Percentiles rank a stretch among this genome's conserved stretches.
Conservation (phyloP, 495 filamentous ascomycete species). For the Talaromyces trachyspermus region DNA sequence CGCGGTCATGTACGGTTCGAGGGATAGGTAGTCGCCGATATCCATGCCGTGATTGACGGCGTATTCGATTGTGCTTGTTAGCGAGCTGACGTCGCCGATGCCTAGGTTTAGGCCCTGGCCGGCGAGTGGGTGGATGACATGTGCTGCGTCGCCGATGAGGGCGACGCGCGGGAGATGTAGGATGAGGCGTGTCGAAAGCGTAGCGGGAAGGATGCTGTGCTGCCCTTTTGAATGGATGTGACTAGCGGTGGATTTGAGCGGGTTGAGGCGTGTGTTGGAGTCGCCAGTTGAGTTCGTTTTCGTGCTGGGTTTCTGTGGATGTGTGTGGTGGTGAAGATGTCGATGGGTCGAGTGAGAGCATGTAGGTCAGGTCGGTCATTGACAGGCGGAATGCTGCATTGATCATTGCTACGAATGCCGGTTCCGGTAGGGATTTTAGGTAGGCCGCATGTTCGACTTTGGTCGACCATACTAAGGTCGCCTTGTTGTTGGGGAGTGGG, state of each 20-base stretch:
- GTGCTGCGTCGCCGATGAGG: slow-evolving; percentile 87
- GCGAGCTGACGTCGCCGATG: slow-evolving; percentile 72
- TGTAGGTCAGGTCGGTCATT: slow-evolving; percentile 71
- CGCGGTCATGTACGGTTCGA: slow-evolving; percentile 73
- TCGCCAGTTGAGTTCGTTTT: slow-evolving; percentile 76
- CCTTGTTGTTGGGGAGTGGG: slow-evolving; percentile 72
- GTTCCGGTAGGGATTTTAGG: slow-evolving; percentile 63
- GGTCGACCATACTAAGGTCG: slow-evolving; percentile 91
- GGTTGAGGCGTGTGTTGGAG: slow-evolving; percentile 55
- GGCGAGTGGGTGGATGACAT: slow-evolving; percentile 88
- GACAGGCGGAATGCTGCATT: slow-evolving; percentile 88
- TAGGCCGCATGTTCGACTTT: slow-evolving; percentile 67
- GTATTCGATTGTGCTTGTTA: slow-evolving; percentile 64
- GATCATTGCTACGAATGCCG: slow-evolving; percentile 77
- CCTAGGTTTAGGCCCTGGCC: slow-evolving; percentile 95
- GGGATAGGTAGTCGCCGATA: slow-evolving; percentile 61
- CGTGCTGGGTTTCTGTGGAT: slow-evolving; percentile 34
- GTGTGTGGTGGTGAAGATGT: slow-evolving; percentile 10
- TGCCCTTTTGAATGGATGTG: slow-evolving; percentile 65
- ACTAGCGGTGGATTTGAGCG: slow-evolving; percentile 45
- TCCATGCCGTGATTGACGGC: slow-evolving; percentile 80
- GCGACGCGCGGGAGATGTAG: slow-evolving; percentile 83
- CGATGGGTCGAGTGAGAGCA: slow-evolving; percentile 53
- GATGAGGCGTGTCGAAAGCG: slow-evolving; percentile 85
- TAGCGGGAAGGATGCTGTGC: slow-evolving; percentile 84